phyloP scores from a whole-genome alignment of 371 early-diverging fungal species.

The Funneliformis caledonium region DNA sequence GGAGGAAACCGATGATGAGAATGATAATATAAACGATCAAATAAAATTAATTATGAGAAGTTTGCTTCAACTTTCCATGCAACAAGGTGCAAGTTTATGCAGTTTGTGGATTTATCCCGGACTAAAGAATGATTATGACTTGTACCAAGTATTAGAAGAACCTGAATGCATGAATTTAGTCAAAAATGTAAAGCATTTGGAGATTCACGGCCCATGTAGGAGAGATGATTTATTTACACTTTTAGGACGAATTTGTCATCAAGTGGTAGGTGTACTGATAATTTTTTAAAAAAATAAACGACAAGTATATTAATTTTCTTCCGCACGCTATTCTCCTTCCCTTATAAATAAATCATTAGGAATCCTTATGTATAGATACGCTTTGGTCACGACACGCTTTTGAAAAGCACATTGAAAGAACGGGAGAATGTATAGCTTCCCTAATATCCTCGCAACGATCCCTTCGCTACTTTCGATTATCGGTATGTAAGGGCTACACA shows the following conservation, averaged over 20 bases:
- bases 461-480: background rate
- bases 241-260: background rate
- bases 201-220: background rate
- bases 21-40: background rate
- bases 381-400: background rate
- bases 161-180: background rate
- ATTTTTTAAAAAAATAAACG: background rate
- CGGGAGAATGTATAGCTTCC: background rate
- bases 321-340: too few species aligned
- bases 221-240: background rate
- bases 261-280: background rate
- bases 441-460: background rate
- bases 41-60: background rate
- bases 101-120: background rate
- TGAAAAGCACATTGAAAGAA: background rate
- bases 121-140: background rate
- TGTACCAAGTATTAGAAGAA: background rate
- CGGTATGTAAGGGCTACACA: background rate
- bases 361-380: background rate
- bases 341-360: background rate
- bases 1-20: background rate
- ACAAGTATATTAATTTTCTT: background rate
- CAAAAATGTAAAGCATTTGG: background rate
- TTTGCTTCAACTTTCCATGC: background rate
- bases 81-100: background rate